Evolutionary conservation across 495 filamentous ascomycete genomes (phyloP).

Genomic region (Coniosporium apollinis): DNA sequence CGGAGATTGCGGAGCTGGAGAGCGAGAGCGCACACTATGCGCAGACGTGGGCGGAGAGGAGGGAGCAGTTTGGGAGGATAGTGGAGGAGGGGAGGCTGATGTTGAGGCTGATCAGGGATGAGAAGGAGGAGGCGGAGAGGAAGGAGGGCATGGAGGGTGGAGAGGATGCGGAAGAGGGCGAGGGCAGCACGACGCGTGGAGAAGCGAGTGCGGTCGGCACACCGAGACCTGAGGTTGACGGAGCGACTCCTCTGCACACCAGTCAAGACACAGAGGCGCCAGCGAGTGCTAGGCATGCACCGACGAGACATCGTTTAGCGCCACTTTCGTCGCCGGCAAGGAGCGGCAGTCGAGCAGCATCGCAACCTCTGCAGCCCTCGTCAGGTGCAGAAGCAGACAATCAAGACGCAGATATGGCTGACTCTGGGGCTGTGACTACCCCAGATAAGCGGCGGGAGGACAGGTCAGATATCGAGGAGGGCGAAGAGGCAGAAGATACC

Average conservation of each 20-base stretch:
- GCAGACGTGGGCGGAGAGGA: conserved; percentile 66
- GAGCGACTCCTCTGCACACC: conserved; percentile 31
- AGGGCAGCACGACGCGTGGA: conserved; percentile 27
- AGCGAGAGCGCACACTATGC: conserved; percentile 68
- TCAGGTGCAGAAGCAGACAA: conserved; percentile 18
- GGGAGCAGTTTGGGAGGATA: conserved; percentile 78
- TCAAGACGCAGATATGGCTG: conserved; percentile 17
- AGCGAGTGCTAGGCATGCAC: no score
- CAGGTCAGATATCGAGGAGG: conserved; percentile 40
- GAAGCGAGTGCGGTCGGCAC: conserved; percentile 42
- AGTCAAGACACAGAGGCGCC: conserved; percentile 22
- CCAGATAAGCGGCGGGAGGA: conserved; percentile 27
- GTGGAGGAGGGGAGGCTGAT: conserved; percentile 82
- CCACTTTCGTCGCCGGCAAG: no score
- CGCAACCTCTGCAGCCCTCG: conserved; percentile 24
- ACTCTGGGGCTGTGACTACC: conserved; percentile 22
- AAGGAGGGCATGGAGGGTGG: conserved; percentile 70
- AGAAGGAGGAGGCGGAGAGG: conserved; percentile 72
- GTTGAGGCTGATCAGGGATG: conserved; percentile 72
- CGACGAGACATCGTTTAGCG: no score
- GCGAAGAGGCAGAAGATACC: conserved; percentile 45
- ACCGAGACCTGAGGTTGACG: conserved; percentile 42
- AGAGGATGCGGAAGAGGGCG: conserved; percentile 46
- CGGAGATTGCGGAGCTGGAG: conserved; percentile 77
- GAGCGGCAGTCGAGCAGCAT: conserved; percentile 16